These are phyloP conservation scores for Aureobasidium sp. DNA, from an alignment of 2,329 filamentous ascomycete genomes.

Conservation along the genomic window DNA sequence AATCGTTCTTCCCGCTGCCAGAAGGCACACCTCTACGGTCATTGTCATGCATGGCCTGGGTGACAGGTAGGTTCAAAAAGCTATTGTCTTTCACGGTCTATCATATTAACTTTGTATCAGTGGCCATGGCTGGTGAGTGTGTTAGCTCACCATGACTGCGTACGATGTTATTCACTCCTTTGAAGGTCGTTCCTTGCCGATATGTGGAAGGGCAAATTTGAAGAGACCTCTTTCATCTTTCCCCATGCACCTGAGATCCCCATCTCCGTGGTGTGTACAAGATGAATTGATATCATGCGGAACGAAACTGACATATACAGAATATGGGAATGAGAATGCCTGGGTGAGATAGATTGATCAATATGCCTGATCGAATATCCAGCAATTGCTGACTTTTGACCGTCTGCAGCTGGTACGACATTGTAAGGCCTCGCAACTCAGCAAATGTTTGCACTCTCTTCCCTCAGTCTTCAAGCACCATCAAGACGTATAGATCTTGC, in stretches of 20 bases:
- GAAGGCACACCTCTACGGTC: constrained; percentile 83
- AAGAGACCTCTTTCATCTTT: constrained; percentile 89
- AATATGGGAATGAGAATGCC: constrained; percentile 8
- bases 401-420: constrained; percentile 61
- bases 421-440: constrained; percentile 45
- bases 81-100: background rate
- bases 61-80: constrained; percentile 47
- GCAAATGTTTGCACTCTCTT: constrained; percentile 15
- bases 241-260: constrained; percentile 83
- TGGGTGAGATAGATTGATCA: background rate
- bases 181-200: constrained; percentile 66
- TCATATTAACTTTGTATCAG: constrained; percentile 18
- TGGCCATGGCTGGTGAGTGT: constrained; percentile 60
- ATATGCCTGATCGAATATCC: background rate
- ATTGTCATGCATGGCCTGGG: constrained; percentile 92
- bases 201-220: constrained; percentile 76
- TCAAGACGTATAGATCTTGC: background rate
- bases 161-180: background rate
- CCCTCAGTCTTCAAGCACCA: background rate
- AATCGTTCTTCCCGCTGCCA: constrained; percentile 68
- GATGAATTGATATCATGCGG: background rate
- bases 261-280: constrained; percentile 62
- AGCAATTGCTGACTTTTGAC: background rate
- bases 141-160: background rate
- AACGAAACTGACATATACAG: background rate